Conservation (phyloP, 2,329 filamentous ascomycete genomes). For the Pseudopithomyces chartarum region DNA sequence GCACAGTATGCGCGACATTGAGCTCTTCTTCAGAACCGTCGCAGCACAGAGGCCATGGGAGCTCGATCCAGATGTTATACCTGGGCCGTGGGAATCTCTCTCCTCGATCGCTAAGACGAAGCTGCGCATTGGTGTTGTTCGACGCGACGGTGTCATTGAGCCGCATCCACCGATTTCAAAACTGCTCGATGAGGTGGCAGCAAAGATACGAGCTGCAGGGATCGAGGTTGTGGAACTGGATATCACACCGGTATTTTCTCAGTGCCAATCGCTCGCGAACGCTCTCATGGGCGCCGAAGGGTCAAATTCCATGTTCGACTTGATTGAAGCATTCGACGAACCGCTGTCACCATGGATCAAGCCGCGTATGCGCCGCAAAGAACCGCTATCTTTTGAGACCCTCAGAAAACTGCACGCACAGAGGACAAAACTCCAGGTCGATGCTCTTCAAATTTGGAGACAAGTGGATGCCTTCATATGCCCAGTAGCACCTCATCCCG, state of each 20-base stretch:
- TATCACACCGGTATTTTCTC: conserved; percentile 57
- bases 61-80: conserved; percentile 51
- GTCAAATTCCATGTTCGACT: conserved; percentile 59
- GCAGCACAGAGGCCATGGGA: conserved; percentile 59
- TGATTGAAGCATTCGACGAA: conserved; percentile 61
- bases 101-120: conserved; percentile 25
- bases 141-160: conserved; percentile 55
- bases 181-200: conserved; percentile 53
- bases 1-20: conserved; percentile 56
- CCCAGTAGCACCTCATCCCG: conserved; percentile 67
- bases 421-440: conserved; percentile 58
- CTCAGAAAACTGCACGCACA: conserved; percentile 59
- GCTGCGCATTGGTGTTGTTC: conserved; percentile 54
- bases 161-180: conserved; percentile 58
- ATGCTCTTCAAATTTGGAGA: conserved; percentile 63
- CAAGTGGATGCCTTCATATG: conserved; percentile 66
- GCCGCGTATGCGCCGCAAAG: conserved; percentile 55
- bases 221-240: conserved; percentile 65
- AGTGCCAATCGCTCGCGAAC: conserved; percentile 62
- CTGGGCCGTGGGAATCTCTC: conserved; percentile 44
- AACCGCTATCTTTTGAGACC: conserved; percentile 53
- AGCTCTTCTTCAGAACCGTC: conserved; percentile 60
- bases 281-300: conserved; percentile 65
- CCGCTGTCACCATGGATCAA: conserved; percentile 66
- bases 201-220: conserved; percentile 39